These are phyloP conservation scores for Calendula officinalis DNA, from an alignment of 129 eudicot species.

Conservation along the genomic window DNA sequence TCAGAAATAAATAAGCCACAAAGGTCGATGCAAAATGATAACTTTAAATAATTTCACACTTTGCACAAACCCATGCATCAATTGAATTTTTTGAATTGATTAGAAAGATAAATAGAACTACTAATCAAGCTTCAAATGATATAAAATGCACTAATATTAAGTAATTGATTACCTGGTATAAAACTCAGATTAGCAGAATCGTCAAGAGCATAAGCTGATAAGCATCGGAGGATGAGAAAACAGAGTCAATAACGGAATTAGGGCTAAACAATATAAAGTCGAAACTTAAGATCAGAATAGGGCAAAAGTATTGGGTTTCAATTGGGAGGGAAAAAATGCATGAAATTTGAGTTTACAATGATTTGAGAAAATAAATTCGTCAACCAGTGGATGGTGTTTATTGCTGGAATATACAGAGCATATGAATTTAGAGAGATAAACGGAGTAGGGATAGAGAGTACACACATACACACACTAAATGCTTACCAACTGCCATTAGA, in stretches of 20 bases:
- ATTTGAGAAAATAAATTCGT: conserved; percentile 3
- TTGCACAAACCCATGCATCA: conserved; percentile 2
- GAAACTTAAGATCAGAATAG: not conserved
- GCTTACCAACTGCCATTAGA: conserved; percentile 36
- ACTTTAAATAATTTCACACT: not conserved
- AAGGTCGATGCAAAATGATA: not conserved
- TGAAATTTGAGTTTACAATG: not conserved
- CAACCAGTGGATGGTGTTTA: conserved; percentile 2
- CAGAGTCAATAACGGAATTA: not conserved
- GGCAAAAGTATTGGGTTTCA: not conserved
- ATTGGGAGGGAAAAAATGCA: conserved; percentile 9
- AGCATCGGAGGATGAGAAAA: not conserved
- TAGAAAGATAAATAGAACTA: conserved; percentile 1
- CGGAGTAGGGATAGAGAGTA: conserved; percentile 8
- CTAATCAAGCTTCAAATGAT: conserved; percentile 15
- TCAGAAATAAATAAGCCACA: not conserved
- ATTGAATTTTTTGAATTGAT: not conserved
- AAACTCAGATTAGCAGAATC: conserved; percentile 2
- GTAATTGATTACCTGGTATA: conserved; percentile 21
- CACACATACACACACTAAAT: conserved; percentile 24
- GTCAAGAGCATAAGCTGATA: not conserved
- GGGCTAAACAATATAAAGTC: not conserved
- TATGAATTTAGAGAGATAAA: conserved; percentile 26
- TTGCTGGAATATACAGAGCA: conserved; percentile 2
- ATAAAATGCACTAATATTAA: not conserved